Evolutionary conservation across 164 flowering plant genomes (phyloP).

Genomic region (Liriodendron chinense): DNA sequence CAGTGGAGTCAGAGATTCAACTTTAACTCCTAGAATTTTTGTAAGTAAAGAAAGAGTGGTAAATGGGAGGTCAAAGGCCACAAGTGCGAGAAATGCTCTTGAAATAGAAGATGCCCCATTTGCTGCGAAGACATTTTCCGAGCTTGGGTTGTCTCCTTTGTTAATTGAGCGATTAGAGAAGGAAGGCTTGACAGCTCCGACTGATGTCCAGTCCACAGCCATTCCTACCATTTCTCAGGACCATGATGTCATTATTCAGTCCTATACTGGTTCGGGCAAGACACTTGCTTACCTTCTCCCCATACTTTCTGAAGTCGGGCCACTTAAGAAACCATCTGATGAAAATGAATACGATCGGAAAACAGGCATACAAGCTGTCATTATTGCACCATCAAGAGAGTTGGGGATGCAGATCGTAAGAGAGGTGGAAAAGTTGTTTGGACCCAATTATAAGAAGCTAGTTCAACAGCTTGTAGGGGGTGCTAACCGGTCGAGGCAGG

Average conservation of each 20-base stretch:
- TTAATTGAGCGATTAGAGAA: slow-evolving; percentile 65
- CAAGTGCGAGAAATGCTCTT: slow-evolving; percentile 27
- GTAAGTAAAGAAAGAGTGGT: slow-evolving; percentile 32
- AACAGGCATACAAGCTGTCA: slow-evolving; percentile 71
- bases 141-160: slow-evolving; percentile 63
- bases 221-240: slow-evolving; percentile 68
- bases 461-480: slow-evolving; percentile 99
- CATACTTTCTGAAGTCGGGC: slow-evolving; percentile 75
- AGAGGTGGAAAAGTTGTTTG: slow-evolving; percentile 83
- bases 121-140: slow-evolving; percentile 74
- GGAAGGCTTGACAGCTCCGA: slow-evolving; percentile 71
- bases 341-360: slow-evolving; percentile 34
- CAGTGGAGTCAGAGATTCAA: slow-evolving; percentile 17
- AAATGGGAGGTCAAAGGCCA: slow-evolving; percentile 27
- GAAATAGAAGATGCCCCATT: slow-evolving; percentile 59
- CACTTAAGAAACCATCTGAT: slow-evolving; percentile 35
- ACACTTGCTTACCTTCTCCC: slow-evolving; percentile 95
- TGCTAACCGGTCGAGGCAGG: slow-evolving; percentile 87
- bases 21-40: slow-evolving; percentile 23
- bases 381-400: slow-evolving; percentile 96
- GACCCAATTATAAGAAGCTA: slow-evolving; percentile 58
- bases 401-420: slow-evolving; percentile 98
- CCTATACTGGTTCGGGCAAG: slow-evolving; percentile 97
- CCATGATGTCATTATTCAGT: slow-evolving; percentile 89
- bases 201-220: slow-evolving; percentile 87